Evolutionary conservation across 305 asterid species (phyloP).

Genomic region (Plantago lanceolata): DNA sequence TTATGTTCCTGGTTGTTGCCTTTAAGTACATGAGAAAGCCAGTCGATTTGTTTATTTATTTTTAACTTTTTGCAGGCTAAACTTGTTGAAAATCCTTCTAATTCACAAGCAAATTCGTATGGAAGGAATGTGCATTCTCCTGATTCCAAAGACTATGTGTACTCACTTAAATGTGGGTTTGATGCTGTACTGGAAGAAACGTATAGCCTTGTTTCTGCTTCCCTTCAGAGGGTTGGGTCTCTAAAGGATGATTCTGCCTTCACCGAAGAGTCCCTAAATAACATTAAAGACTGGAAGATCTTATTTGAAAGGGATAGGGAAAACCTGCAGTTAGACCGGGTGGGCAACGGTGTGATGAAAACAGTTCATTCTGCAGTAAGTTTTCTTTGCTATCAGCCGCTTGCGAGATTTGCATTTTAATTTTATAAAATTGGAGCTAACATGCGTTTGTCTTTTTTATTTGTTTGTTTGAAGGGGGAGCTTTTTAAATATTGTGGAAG

Average conservation of each 20-base stretch:
- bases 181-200: constrained; percentile 42
- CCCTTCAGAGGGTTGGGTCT: constrained; percentile 37
- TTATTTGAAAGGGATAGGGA: constrained; percentile 47
- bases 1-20: constrained; percentile 12
- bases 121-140: constrained; percentile 23
- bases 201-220: constrained; percentile 31
- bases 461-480: constrained; percentile 49
- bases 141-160: constrained; percentile 21
- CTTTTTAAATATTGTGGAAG: constrained; percentile 42
- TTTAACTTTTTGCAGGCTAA: constrained; percentile 49
- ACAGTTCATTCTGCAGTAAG: constrained; percentile 61
- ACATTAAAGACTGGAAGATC: constrained; percentile 57
- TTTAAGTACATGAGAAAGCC: not conserved
- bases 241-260: constrained; percentile 33
- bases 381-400: constrained; percentile 18
- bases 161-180: constrained; percentile 39
- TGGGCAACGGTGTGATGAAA: constrained; percentile 44
- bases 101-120: constrained; percentile 26
- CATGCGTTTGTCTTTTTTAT: constrained; percentile 19
- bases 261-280: constrained; percentile 34
- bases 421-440: constrained; percentile 4
- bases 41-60: not conserved
- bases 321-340: constrained; percentile 51
- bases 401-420: constrained; percentile 7
- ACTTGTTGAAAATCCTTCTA: constrained; percentile 35